A percentile compares a stretch with the other conserved stretches of the same genome.
Evolutionary conservation across 129 eudicot species (phyloP).

Genomic region (Kitagawia praeruptora): DNA sequence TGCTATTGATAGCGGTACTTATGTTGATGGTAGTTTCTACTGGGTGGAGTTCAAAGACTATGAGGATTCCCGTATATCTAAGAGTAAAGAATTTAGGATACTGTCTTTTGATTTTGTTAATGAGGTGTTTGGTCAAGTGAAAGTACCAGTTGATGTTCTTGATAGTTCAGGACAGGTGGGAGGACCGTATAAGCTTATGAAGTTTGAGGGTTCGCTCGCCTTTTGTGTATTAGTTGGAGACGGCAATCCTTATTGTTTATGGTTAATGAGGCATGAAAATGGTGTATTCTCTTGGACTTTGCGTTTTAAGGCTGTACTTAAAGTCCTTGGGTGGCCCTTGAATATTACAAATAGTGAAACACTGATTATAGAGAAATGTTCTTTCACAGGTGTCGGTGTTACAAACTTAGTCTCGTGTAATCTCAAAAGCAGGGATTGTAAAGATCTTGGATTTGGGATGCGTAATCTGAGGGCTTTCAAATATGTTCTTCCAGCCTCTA

Average conservation of each 20-base stretch:
- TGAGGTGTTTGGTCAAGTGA: too few relatives aligned
- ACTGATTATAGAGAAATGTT: not conserved
- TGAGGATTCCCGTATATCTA: too few relatives aligned
- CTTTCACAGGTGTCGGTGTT: too few relatives aligned
- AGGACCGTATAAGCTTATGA: not conserved
- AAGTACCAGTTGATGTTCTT: not conserved
- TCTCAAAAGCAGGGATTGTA: not conserved
- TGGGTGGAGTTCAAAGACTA: too few relatives aligned
- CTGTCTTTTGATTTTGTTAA: too few relatives aligned
- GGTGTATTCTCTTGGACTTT: not conserved
- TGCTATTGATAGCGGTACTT: not conserved
- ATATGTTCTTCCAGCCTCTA: not conserved
- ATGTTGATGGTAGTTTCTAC: not conserved
- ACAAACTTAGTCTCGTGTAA: not conserved
- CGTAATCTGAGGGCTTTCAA: not conserved
- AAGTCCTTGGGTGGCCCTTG: not conserved
- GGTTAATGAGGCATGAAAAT: conserved; percentile 6
- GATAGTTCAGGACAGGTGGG: not conserved
- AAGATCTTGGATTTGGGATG: not conserved
- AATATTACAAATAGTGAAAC: not conserved
- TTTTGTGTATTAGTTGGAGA: not conserved
- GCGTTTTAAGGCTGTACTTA: not conserved
- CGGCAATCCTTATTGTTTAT: not conserved
- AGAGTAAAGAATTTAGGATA: not conserved
- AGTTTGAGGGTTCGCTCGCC: not conserved